Conservation (phyloP, 306 rosid genomes). For the Hippophae gyantsensis region DNA sequence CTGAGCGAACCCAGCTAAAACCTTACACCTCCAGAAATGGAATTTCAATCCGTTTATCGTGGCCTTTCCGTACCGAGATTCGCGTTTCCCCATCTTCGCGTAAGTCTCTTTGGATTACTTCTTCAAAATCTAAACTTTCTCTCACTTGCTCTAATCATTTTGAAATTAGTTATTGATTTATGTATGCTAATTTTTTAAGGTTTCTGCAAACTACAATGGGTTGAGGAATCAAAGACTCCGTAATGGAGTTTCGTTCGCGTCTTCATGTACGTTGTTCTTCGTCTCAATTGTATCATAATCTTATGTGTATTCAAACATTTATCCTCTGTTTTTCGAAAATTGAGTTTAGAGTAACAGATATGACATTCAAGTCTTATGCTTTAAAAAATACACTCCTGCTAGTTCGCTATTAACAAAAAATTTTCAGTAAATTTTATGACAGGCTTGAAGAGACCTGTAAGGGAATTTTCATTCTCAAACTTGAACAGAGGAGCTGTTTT, state of each 20-base stretch:
- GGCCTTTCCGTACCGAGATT: conserved; percentile 11
- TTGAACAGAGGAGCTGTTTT: conserved; percentile 26
- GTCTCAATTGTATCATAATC: not conserved
- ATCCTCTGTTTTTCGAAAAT: not conserved
- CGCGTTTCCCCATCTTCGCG: not conserved
- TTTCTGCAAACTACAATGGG: conserved; percentile 8
- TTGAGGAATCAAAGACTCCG: conserved; percentile 7
- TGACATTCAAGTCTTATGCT: not conserved
- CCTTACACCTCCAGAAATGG: conserved; percentile 20
- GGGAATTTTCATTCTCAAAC: conserved; percentile 14
- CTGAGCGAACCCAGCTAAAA: conserved; percentile 9
- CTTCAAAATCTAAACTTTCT: not conserved
- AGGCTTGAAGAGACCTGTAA: conserved; percentile 32
- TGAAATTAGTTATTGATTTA: not conserved
- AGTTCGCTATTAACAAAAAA: not conserved
- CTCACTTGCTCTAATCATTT: not conserved
- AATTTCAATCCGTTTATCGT: conserved; percentile 16
- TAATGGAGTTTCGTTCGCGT: not conserved
- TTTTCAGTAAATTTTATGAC: conserved; percentile 16
- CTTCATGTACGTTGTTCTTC: conserved; percentile 10
- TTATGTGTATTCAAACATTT: not conserved
- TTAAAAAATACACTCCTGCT: not conserved
- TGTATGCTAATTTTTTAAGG: conserved; percentile 11
- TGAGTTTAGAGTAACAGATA: not conserved
- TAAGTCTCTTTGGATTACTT: not conserved